Conservation (phyloP, 768 basidiomycete genomes). For the Lactarius tabidus region DNA sequence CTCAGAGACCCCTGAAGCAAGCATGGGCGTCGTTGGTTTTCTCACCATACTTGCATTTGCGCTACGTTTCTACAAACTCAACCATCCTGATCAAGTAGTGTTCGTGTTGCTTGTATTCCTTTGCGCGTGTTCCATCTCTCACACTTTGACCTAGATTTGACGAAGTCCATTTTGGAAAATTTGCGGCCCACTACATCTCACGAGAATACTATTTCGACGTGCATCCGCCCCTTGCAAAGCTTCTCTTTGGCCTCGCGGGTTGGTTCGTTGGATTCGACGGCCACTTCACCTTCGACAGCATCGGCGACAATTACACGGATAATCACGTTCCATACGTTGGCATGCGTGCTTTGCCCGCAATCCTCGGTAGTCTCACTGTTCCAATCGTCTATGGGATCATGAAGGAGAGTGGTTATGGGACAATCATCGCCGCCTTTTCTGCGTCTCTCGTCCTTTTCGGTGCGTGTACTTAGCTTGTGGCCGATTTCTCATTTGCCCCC, state of each 20-base stretch:
- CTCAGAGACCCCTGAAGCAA: constrained; percentile 60
- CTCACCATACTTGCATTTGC: constrained; percentile 77
- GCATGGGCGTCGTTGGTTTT: constrained; percentile 53
- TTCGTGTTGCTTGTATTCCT: constrained; percentile 39
- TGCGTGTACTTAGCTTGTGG: constrained; percentile 38
- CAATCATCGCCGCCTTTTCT: constrained; percentile 85
- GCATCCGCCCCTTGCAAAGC: constrained; percentile 95
- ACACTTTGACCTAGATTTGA: constrained; percentile 62
- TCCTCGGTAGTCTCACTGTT: constrained; percentile 85
- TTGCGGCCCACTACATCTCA: constrained; percentile 89
- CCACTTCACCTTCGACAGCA: constrained; percentile 88
- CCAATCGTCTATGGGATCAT: constrained; percentile 93
- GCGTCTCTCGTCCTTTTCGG: constrained; percentile 85
- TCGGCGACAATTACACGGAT: constrained; percentile 87
- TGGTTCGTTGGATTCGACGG: constrained; percentile 98
- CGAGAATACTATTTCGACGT: constrained; percentile 99
- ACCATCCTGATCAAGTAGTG: constrained; percentile 93
- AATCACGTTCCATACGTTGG: constrained; percentile 91
- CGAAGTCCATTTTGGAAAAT: constrained; percentile 98
- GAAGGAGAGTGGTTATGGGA: constrained; percentile 97
- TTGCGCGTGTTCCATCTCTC: constrained; percentile 6
- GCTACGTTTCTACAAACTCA: constrained; percentile 90
- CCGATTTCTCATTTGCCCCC: background rate
- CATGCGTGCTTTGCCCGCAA: constrained; percentile 87
- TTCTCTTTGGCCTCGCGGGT: constrained; percentile 89